Base-by-base conservation (phyloP, 2,329 filamentous ascomycete species). In the Claviceps purpurea region DNA sequence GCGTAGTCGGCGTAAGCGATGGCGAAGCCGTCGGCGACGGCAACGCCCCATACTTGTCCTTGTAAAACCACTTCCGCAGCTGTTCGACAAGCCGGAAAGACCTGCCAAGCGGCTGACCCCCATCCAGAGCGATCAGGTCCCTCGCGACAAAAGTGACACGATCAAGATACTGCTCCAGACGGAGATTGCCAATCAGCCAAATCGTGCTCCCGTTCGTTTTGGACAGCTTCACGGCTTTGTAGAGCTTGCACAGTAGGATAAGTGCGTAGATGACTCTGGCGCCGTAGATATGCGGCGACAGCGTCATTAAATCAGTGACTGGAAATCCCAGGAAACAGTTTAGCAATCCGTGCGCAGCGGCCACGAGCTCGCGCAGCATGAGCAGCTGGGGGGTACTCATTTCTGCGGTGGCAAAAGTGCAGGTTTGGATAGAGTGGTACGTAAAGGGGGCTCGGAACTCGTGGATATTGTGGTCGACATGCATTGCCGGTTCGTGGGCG, bases 251-350 rank as follows among this genome's bases (percentile, higher is more conserved):
- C 22, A 52, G 43, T 7, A 52, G 47, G 16, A 52, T 5, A 10
- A 52, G 47, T 3, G 51, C 40, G 42, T 52, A 52, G 16, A 42
- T 52, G 14, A 52, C 47, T 8, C 51, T 18, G 47, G 47, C 47
- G 13, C 51, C 51, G 47, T 52, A 52, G 7, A 52, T 49, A 13
- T 52, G 51, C 5, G 51, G 51, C 22, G 47, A 45, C n/a, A 52
- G 34, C 8, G 47, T 30, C 37, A 50, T 47, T 14, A 52, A 42
- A 16, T 52, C 51, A 6, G 22, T 20, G 7, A 49, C 24, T 7
- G 51, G 30, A 11, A 52, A 6, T 30, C 41, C 41, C 26, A 52
- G 47, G 24, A 52, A 52, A n/a, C 40, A 42, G 18, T 52, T 46
- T 22, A 52, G 40, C 22, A 52, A 26, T 13, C 47, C 41, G 18